Conservation (phyloP, 495 filamentous ascomycete species). For the Xylaria castorea region DNA sequence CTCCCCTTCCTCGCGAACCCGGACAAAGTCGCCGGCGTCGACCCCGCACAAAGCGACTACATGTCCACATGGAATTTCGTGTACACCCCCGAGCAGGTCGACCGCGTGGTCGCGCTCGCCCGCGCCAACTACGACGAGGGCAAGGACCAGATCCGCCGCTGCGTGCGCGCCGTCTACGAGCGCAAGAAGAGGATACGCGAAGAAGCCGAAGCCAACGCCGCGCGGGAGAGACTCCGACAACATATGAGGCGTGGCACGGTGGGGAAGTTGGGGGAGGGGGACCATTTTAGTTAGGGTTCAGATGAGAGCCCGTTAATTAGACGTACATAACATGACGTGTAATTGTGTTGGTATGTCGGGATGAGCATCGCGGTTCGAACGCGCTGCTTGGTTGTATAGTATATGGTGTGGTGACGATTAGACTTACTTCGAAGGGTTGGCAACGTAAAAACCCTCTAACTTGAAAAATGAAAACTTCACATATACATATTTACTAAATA, state of each 20-base stretch:
- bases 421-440: neutral
- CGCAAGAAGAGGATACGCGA: slow-evolving; percentile 77
- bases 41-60: slow-evolving; percentile 81
- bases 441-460: neutral
- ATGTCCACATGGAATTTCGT: slow-evolving; percentile 98
- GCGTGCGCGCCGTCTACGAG: slow-evolving; percentile 91
- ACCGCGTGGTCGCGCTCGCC: slow-evolving; percentile 79
- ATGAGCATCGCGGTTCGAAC: neutral
- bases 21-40: slow-evolving; percentile 70
- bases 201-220: slow-evolving; percentile 59
- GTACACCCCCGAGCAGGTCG: slow-evolving; percentile 86
- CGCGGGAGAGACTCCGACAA: slow-evolving; percentile 53
- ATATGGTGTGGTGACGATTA: neutral
- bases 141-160: slow-evolving; percentile 72
- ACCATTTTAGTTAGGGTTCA: slow-evolving; percentile 53
- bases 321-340: neutral
- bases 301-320: neutral
- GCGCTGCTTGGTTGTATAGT: neutral
- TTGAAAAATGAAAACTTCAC: neutral
- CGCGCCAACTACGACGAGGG: slow-evolving; percentile 87
- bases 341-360: neutral
- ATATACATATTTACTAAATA: neutral
- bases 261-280: slow-evolving; percentile 52
- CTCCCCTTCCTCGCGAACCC: slow-evolving; percentile 87
- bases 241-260: slow-evolving; percentile 51